Base-by-base conservation (phyloP, 768 basidiomycete genomes). In the Gymnopilus junonius region DNA sequence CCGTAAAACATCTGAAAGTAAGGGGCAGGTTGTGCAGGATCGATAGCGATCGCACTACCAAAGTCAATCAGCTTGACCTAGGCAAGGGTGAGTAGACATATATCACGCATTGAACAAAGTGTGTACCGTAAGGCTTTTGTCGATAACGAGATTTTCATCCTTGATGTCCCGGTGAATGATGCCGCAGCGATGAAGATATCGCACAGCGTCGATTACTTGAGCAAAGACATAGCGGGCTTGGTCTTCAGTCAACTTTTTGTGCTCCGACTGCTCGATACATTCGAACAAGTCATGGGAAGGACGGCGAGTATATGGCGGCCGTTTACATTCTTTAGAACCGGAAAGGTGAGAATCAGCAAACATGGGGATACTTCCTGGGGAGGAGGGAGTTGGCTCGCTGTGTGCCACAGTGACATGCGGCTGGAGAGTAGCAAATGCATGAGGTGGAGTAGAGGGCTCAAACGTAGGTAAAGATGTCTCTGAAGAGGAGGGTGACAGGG, bases 131-230 rank as follows among this genome's bases (percentile, higher is more conserved):
- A 93, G 81, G 65, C 91, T 78, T 74, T 77, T 80, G 76, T 92
- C 92, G 35, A 94, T 87, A 55, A 94, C 87, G 51, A 95, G 75
- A 71, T 99, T 99, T 75, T 99, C 97, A 59, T 98, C 97, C 74
- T 99, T 99, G 70, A 99, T 89, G 74, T 99, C 97, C 40, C 97
- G 90, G 74, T 99, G 97, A 0, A 91, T 88, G 67, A 99, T 92
- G 27, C 95, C 94, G 63, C 87, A 89, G 48, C 81, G 79, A 69
- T 97, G 85, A 35, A 98, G 83, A 71, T 95, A 94, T 64, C 85
- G 77, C 6, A 95, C 91, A 37, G 89, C 92, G 59, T 94, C 91
- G 55, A 94, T 93, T 45, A 97, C 86, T 77, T 98, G 96, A 34
- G 83, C 81, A 73, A 97, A 95, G 67, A 97, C 88, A 75, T 89